A percentile compares a stretch with the other conserved stretches of the same genome.
Conservation (phyloP, 2,329 filamentous ascomycete species). For the Alternaria consortialis region DNA sequence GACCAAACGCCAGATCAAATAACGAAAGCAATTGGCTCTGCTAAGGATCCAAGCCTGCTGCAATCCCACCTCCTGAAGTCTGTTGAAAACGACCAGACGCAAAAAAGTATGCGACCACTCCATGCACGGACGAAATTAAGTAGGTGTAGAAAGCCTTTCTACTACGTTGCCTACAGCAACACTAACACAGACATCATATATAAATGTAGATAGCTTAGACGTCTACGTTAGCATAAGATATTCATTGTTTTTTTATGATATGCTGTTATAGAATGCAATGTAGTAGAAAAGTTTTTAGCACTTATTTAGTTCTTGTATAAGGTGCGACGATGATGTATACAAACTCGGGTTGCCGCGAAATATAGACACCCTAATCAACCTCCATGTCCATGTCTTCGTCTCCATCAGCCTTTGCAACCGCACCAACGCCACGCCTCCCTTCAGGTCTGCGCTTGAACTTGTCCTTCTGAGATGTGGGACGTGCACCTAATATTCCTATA, state of each 20-base stretch:
- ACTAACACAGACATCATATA: no score
- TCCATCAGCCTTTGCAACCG: not conserved
- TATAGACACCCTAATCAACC: slow-evolving; percentile 5
- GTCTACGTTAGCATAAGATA: no score
- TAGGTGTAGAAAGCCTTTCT: no score
- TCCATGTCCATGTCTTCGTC: slow-evolving; percentile 8
- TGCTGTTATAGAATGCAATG: no score
- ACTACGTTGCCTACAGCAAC: no score
- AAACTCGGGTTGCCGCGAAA: not conserved
- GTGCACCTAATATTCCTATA: not conserved
- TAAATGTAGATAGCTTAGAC: no score
- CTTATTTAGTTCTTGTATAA: no score
- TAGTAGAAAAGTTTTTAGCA: no score
- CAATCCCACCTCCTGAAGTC: not conserved
- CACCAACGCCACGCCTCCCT: not conserved
- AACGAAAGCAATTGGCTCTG: not conserved
- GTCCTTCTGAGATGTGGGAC: not conserved
- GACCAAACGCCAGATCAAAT: not conserved
- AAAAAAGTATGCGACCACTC: not conserved
- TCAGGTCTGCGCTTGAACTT: not conserved
- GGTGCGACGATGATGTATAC: not conserved
- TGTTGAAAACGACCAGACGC: not conserved
- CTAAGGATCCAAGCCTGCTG: no score
- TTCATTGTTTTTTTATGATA: no score
- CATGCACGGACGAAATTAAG: no score